Evolutionary conservation across 2,329 filamentous ascomycete genomes (phyloP).

Genomic region (Epichloe gansuensis): DNA sequence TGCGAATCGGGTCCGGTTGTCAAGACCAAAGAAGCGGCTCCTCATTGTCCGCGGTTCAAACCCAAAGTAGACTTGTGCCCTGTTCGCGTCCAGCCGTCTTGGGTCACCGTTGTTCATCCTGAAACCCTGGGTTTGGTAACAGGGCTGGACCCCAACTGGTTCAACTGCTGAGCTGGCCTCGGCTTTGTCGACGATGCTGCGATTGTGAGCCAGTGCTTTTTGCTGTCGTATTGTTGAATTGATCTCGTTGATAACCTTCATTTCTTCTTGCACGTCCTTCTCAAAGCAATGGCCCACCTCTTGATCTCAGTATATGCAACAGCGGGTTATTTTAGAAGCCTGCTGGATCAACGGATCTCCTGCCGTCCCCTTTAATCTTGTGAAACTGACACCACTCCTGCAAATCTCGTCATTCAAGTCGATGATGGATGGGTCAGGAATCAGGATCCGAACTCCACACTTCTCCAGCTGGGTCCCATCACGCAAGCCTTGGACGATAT

Average conservation of each 20-base stretch:
- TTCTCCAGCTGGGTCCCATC: conserved; percentile 1
- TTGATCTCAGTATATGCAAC: too few species aligned
- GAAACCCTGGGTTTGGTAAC: neutral
- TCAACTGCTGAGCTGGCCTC: neutral
- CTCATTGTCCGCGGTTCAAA: conserved; percentile 2
- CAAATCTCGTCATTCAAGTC: neutral
- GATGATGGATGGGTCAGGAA: conserved; percentile 1
- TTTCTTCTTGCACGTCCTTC: neutral
- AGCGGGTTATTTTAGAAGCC: too few species aligned
- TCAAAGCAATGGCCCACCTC: neutral
- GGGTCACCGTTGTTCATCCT: neutral
- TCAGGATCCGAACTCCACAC: conserved; percentile 1
- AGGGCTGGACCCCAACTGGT: neutral
- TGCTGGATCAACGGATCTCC: neutral
- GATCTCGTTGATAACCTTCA: neutral
- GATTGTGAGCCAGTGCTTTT: neutral
- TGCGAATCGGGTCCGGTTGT: conserved; percentile 1
- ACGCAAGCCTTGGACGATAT: neutral
- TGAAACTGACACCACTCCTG: neutral
- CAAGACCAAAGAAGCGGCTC: neutral
- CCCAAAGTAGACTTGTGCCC: neutral
- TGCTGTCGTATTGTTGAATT: neutral
- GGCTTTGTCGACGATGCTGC: neutral
- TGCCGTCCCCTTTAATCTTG: neutral
- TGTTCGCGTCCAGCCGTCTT: neutral